Base-by-base conservation (phyloP, 2,329 filamentous ascomycete genomes). In the Trichoderma sp. region DNA sequence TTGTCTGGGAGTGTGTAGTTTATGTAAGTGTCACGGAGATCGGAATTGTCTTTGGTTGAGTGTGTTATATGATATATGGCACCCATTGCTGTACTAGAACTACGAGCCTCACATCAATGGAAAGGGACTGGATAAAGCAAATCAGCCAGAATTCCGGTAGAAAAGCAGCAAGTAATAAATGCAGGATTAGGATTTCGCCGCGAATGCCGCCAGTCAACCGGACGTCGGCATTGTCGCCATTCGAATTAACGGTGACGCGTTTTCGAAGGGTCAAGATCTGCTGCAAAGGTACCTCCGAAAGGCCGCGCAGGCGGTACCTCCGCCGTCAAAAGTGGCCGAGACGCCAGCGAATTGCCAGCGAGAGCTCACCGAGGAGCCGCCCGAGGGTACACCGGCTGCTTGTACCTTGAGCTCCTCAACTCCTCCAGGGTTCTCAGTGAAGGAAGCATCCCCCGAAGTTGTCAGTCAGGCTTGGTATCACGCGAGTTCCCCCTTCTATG, bases 211-310 rank as follows among this genome's bases (percentile, higher is more conserved):
- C 32, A 12, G 11, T 26, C 36, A n/a, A 28, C 15, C 59, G 59
- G 59, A 26, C 13, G 34, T 63, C 59, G 34, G 59, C 9, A 53
- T 34, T 68, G 66, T 68, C 66, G 66, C 66, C 66, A 68, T 68
- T 61, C 30, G 39, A 61, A 68, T 32, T 26, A 5, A 28, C 26
- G 26, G 66, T 68, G 66, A 61, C 66, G 66, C 66, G 39, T 43
- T 68, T 17, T 9, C 1, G n/a, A 36, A 20, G 28, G 66, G 30
- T 36, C 20, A 6, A 13, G 7, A n/a, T 20, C 12, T 30, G 66
- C 58, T 59, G n/a, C 39, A 20, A 26, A n/a, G 65, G 66, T 32
- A 61, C 66, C 43, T 47, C 17, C 34, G 26, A 28, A 15, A 61
- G 43, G 34, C 20, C 11, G 59, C 17, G 3, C 17, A 20, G 36